phyloP scores from a whole-genome alignment of 2,329 filamentous ascomycete species.

The Lizonia empirigonia region DNA sequence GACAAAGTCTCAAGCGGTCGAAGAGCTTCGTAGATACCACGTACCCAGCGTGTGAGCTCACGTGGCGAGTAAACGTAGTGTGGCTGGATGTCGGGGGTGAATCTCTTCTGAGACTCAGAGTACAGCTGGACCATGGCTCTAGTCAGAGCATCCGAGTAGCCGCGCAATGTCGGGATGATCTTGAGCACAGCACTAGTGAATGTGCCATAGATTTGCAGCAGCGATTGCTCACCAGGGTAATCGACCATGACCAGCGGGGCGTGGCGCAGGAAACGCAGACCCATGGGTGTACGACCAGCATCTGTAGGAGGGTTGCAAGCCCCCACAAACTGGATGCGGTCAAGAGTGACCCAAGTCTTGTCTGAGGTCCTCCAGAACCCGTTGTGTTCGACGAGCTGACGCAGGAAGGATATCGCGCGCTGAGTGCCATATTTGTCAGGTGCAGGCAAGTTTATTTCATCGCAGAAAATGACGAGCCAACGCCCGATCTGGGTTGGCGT shows the following conservation, averaged over 20 bases:
- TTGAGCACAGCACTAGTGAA: constrained; percentile 97
- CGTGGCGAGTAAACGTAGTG: constrained; percentile 99
- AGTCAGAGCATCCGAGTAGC: constrained; percentile 91
- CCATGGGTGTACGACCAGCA: constrained; percentile 92
- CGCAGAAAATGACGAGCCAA: constrained; percentile 98
- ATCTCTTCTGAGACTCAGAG: constrained; percentile 88
- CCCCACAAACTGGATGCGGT: constrained; percentile 98
- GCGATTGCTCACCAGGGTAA: constrained; percentile 92
- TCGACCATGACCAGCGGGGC: constrained; percentile 99
- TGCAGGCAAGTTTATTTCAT: constrained; percentile 98
- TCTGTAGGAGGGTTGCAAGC: constrained; percentile 98
- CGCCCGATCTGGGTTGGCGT: constrained; percentile 95
- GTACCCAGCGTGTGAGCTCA: constrained; percentile 97
- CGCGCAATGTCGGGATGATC: constrained; percentile 91
- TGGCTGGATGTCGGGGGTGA: constrained; percentile 95
- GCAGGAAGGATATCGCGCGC: constrained; percentile 93
- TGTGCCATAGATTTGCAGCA: constrained; percentile 97
- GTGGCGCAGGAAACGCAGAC: constrained; percentile 90
- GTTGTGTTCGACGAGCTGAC: constrained; percentile 97
- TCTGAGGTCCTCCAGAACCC: constrained; percentile 98
- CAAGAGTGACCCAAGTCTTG: constrained; percentile 96
- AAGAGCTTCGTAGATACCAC: constrained; percentile 96
- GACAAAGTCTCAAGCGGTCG: constrained; percentile 85
- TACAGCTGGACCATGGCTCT: constrained; percentile 98
- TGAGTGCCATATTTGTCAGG: constrained; percentile 98